Conservation (phyloP, 495 filamentous ascomycete genomes). For the Aspergillus diversus region DNA sequence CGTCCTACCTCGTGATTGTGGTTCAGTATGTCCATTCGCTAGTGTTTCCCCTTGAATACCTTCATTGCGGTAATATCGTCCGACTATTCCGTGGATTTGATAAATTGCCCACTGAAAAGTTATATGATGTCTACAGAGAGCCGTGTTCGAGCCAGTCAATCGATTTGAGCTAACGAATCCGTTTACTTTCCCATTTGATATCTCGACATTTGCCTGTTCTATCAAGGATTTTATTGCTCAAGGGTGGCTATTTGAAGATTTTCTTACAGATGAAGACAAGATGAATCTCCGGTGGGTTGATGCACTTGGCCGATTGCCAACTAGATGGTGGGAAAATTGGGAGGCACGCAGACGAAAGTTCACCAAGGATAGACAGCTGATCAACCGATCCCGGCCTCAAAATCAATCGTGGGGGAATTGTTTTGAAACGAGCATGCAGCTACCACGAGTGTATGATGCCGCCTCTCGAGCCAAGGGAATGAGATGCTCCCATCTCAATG, state of each 20-base stretch:
- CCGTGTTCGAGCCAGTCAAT: slow-evolving; percentile 33
- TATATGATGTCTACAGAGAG: slow-evolving; percentile 35
- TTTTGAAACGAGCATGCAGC: slow-evolving; percentile 31
- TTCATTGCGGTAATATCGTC: slow-evolving; percentile 40
- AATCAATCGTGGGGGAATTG: slow-evolving; percentile 26
- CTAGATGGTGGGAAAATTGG: slow-evolving; percentile 35
- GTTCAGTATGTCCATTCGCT: slow-evolving; percentile 38
- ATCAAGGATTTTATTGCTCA: slow-evolving; percentile 36
- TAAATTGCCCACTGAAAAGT: slow-evolving; percentile 27
- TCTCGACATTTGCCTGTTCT: slow-evolving; percentile 42
- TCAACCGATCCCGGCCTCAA: slow-evolving; percentile 23
- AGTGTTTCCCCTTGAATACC: slow-evolving; percentile 39
- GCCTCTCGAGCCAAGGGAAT: slow-evolving; percentile 29
- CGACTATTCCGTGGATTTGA: slow-evolving; percentile 23
- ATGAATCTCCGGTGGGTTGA: slow-evolving; percentile 42
- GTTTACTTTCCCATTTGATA: slow-evolving; percentile 39
- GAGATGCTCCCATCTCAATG: slow-evolving; percentile 36
- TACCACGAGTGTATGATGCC: slow-evolving; percentile 24
- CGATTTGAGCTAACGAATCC: slow-evolving; percentile 36
- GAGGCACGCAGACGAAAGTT: no score
- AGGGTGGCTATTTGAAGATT: slow-evolving; percentile 27
- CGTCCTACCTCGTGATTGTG: slow-evolving; percentile 40
- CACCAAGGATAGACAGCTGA: slow-evolving; percentile 12
- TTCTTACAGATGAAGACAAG: slow-evolving; percentile 32
- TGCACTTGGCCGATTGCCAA: slow-evolving; percentile 34